Conservation (phyloP, 2,329 filamentous ascomycete species). For the Diaporthe sp. region DNA sequence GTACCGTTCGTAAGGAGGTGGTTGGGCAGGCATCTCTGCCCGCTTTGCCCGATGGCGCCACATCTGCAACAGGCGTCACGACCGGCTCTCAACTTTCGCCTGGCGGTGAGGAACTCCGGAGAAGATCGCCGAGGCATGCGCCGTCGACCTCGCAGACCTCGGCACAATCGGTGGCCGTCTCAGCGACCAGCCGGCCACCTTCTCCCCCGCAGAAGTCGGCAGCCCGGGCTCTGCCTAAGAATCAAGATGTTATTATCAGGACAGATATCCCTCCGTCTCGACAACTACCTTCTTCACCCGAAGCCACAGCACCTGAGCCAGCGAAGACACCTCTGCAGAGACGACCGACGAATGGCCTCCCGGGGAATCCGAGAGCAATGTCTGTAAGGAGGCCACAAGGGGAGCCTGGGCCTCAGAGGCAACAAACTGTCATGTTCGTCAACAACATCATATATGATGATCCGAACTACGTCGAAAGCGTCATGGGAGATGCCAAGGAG, state of each 20-base stretch:
- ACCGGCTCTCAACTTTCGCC: conserved; percentile 66
- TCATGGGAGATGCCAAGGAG: conserved; percentile 60
- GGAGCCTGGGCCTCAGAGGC: conserved; percentile 46
- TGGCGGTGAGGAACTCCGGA: conserved; percentile 62
- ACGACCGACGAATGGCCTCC: conserved; percentile 61
- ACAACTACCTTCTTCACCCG: conserved; percentile 47
- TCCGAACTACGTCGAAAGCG: conserved; percentile 61
- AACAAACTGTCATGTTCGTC: conserved; percentile 68
- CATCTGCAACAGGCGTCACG: conserved; percentile 54
- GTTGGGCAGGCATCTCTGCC: conserved; percentile 43
- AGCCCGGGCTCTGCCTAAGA: conserved; percentile 27
- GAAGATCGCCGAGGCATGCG: conserved; percentile 63
- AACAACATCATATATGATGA: conserved; percentile 70
- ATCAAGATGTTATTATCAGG: conserved; percentile 14
- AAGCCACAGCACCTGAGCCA: conserved; percentile 50
- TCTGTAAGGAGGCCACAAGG: conserved; percentile 50
- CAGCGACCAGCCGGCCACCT: conserved; percentile 5
- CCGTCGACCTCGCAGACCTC: conserved; percentile 21
- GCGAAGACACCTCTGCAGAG: conserved; percentile 58
- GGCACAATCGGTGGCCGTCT: neutral
- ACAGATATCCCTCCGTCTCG: conserved; percentile 50
- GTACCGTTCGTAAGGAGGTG: conserved; percentile 56
- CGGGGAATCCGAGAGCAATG: conserved; percentile 60
- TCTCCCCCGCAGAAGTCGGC: conserved; percentile 29
- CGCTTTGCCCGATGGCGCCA: conserved; percentile 43